Evolutionary conservation across 495 filamentous ascomycete species (phyloP).

Genomic region (Chlorociboria aeruginascens): DNA sequence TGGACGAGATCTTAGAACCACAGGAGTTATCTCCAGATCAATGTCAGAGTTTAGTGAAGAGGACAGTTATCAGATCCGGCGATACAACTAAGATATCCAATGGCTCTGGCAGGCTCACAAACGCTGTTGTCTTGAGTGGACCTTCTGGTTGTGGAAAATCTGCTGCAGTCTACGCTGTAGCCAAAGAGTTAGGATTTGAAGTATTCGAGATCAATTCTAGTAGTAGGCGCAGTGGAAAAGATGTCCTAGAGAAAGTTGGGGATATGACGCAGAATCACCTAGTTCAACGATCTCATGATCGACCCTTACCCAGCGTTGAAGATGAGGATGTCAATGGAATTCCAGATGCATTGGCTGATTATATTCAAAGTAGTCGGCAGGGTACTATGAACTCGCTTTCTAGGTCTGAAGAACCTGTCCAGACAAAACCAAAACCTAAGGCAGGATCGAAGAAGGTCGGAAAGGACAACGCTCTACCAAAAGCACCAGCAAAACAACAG

Average conservation of each 20-base stretch:
- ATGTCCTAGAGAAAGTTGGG: constrained; percentile 82
- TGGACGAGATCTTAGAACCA: constrained; percentile 58
- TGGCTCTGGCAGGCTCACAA: constrained; percentile 26
- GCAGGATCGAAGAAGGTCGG: constrained; percentile 9
- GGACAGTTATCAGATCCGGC: constrained; percentile 52
- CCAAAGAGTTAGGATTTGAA: constrained; percentile 87
- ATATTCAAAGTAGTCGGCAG: constrained; percentile 56
- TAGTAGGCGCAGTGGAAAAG: constrained; percentile 72
- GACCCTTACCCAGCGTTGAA: constrained; percentile 6
- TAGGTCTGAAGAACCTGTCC: constrained; percentile 27
- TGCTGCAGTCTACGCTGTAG: constrained; percentile 85
- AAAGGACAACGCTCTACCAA: background rate
- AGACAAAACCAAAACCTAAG: constrained; percentile 7
- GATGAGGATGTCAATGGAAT: constrained; percentile 26
- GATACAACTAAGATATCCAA: constrained; percentile 23
- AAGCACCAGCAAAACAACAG: constrained; percentile 38
- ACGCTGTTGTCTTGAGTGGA: constrained; percentile 75
- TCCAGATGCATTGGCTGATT: constrained; percentile 37
- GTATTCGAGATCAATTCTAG: constrained; percentile 90
- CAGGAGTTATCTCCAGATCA: constrained; percentile 41
- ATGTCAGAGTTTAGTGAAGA: constrained; percentile 27
- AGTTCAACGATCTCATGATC: constrained; percentile 42
- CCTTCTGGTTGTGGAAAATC: constrained; percentile 89
- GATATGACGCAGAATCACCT: constrained; percentile 96
- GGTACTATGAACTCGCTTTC: constrained; percentile 76